phyloP scores from a whole-genome alignment of 108 stramenopile species.

The Discostella pseudostelligera region DNA sequence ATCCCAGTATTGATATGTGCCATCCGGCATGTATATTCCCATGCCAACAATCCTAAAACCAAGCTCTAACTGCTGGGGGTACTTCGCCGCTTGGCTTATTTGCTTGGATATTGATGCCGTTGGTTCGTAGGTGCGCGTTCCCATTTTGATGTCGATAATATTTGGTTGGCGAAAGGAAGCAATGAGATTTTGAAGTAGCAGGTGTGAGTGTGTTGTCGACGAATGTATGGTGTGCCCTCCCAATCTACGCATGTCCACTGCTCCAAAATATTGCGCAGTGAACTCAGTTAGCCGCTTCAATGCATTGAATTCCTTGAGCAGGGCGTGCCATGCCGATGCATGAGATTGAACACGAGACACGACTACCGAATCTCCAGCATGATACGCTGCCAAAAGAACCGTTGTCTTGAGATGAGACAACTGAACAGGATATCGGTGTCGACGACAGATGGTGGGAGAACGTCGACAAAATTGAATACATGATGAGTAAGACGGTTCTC shows the following conservation, averaged over 20 bases:
- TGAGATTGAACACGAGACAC: constrained; percentile 12
- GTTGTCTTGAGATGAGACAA: not conserved
- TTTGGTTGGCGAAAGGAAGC: constrained; percentile 59
- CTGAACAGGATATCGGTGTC: not conserved
- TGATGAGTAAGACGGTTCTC: too few species aligned
- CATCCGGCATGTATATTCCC: constrained; percentile 64
- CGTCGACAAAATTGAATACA: too few species aligned
- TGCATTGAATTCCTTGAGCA: constrained; percentile 47
- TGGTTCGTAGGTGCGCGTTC: constrained; percentile 80
- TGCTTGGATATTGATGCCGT: constrained; percentile 64
- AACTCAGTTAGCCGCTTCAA: constrained; percentile 52
- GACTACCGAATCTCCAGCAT: constrained; percentile 29
- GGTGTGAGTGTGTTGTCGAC: constrained; percentile 43
- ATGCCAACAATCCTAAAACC: constrained; percentile 86
- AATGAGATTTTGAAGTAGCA: constrained; percentile 66
- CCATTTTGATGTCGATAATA: constrained; percentile 88
- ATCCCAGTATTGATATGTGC: constrained; percentile 51
- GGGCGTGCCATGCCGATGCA: constrained; percentile 27
- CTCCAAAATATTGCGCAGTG: constrained; percentile 66
- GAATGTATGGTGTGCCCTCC: not conserved
- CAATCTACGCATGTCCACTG: constrained; percentile 28
- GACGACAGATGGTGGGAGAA: not conserved
- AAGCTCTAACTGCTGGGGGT: constrained; percentile 66
- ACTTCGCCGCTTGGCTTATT: constrained; percentile 62
- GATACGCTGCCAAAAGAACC: constrained; percentile 16